Evolutionary conservation across 108 stramenopile species (phyloP), one percentile per base, ranked within the genome.

Genomic region (Cyclostephanos tholiformis): DNA sequence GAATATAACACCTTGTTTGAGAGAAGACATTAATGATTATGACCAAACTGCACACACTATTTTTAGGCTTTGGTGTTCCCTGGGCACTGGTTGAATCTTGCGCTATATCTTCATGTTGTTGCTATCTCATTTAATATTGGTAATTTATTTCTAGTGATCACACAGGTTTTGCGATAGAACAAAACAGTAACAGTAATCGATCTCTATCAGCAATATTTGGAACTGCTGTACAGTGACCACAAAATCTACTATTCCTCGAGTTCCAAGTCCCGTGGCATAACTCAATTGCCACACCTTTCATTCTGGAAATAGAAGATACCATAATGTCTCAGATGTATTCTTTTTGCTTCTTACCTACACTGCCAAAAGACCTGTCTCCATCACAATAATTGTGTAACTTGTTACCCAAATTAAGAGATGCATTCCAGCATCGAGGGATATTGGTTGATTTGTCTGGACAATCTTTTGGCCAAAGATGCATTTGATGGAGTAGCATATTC

Each of bases 251-350:
- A 53, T 53, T 25, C 52, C 52, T 20, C 8, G 52, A 53, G 52
- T 20, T 53, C 52, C 52, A 53, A 20, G 52, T 53, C 20, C 52
- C 52, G 20, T 53, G 4, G 7, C 6, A 4, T 25, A 53, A 7
- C 8, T 53, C 52, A 53, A 53, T 53, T 53, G 52, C 52, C n/a
- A n/a, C 0, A 53, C 52, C 52, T 20, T 19, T 19, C 52, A 53
- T 53, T 53, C 52, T 0, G 52, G 52, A 53, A 53, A 53, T 6
- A 53, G 52, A 8, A 53, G 20, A 53, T 53, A 53, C 52, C 52
- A 53, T 20, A 8, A 53, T 53, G 52, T 20, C 8, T 41, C 12
- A 20, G 52, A 53, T 53, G 52, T 7, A 10, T 53, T 19, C 1
- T 25, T 25, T 8, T 53, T 53, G 23, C 11, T 53, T 1, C 25